Evolutionary conservation across 805 yeast genomes (phyloP).

Genomic region (Wickerhamomyces bovis): DNA sequence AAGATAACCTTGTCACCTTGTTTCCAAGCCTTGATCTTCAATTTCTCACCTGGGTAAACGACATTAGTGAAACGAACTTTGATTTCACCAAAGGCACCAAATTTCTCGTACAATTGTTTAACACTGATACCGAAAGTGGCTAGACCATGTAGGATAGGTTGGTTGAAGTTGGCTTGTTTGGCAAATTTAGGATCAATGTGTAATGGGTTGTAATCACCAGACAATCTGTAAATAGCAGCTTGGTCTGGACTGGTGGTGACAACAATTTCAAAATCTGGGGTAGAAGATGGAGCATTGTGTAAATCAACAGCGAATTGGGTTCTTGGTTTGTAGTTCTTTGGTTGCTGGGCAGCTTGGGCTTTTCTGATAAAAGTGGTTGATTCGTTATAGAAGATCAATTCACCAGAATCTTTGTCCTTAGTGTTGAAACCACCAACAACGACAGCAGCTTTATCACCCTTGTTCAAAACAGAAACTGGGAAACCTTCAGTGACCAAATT

Average conservation of each 20-base stretch:
- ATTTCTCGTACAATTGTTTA: constrained; percentile 70
- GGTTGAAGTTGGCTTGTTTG: constrained; percentile 73
- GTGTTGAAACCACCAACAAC: constrained; percentile 71
- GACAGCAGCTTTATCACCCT: constrained; percentile 76
- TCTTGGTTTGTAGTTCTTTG: constrained; percentile 39
- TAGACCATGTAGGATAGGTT: constrained; percentile 91
- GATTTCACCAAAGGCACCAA: constrained; percentile 75
- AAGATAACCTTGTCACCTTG: constrained; percentile 57
- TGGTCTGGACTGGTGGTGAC: constrained; percentile 60
- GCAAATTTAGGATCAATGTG: constrained; percentile 94
- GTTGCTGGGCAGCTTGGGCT: constrained; percentile 41
- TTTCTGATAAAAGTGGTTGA: constrained; percentile 83
- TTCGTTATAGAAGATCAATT: constrained; percentile 69
- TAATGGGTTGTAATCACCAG: constrained; percentile 93
- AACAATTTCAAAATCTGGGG: constrained; percentile 61
- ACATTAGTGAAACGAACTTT: constrained; percentile 88
- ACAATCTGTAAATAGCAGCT: constrained; percentile 85
- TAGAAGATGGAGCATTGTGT: constrained; percentile 55
- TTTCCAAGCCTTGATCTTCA: constrained; percentile 81
- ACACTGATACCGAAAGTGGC: constrained; percentile 80
- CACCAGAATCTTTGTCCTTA: constrained; percentile 61
- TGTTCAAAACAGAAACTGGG: constrained; percentile 75
- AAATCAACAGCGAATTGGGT: constrained; percentile 54
- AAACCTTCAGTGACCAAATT: constrained; percentile 50
- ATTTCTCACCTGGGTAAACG: constrained; percentile 91